Base-by-base conservation (phyloP, 495 filamentous ascomycete genomes). In the Xylaria bambusicola region DNA sequence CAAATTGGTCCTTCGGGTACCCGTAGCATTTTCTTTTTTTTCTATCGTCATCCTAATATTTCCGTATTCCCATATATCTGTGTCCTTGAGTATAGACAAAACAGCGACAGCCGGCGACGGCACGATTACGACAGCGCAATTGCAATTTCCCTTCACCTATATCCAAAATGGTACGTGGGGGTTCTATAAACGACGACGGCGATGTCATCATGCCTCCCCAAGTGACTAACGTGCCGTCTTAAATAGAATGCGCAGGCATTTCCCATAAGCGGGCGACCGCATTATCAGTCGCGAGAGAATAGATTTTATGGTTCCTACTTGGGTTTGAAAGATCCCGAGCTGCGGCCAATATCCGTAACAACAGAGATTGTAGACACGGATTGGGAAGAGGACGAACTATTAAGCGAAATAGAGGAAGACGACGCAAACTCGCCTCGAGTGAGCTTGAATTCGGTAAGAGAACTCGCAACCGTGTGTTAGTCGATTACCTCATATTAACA, bases 341-440 rank as follows among this genome's bases (percentile, higher is more conserved):
- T 62, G 41, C 71, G 84, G 55, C 84, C 86, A 47, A 64, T 77
- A 36, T 92, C 90, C 33, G 76, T 84, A 21, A 80, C 84, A 24
- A 92, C 86, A 17, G 86, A 91, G 53, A 84, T 89, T 59, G 83
- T 84, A 66, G 89, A 92, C 66, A 88, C 88, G 33, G 90, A 94
- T 49, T 86, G 83, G 83, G 87, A 87, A 56, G 80, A 85, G 23
- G 84, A 84, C 36, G 74, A 77, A 38, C 66, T 71, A 29, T 60
- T 74, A 52, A 83, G 80, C 56, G 82, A 83, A 47, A 75, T 81
- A 58, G 80, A 81, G 62, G 85, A 47, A 26, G 36, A 88, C 24
- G 80, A 86, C 13, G 61, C 63, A 52, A 80, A 83, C 60, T 88
- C 86, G 6, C 83, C 84, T 9, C 80, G 85, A 41, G 74, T 80